phyloP scores from a whole-genome alignment of 768 basidiomycete species.

The Tephrocybe rancida region DNA sequence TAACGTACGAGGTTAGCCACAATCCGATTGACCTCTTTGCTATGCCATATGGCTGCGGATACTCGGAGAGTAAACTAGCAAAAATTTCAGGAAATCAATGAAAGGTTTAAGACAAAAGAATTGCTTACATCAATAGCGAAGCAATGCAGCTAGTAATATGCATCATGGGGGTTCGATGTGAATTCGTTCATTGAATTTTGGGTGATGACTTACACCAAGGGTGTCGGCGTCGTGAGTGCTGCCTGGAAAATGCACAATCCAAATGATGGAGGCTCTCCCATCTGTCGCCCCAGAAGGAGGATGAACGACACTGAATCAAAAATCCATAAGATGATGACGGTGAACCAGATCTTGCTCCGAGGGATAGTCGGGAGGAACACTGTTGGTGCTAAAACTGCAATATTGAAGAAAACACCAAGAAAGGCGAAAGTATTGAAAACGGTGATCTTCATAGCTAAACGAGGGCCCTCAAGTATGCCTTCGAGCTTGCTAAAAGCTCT shows the following conservation, averaged over 20 bases:
- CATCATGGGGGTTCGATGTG: background rate
- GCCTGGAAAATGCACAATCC: conserved; percentile 13
- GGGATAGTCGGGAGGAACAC: background rate
- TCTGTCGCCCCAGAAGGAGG: conserved; percentile 9
- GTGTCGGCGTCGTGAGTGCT: conserved; percentile 1
- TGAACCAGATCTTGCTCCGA: conserved; percentile 8
- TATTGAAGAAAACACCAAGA: background rate
- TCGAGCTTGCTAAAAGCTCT: background rate
- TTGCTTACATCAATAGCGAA: conserved; percentile 1
- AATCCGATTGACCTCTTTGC: background rate
- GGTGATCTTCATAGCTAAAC: background rate
- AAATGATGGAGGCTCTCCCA: conserved; percentile 1
- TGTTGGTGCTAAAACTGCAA: background rate
- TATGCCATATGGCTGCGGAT: background rate
- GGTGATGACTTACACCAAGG: conserved; percentile 1
- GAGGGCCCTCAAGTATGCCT: background rate
- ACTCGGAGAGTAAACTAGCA: conserved; percentile 2
- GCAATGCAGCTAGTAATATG: conserved; percentile 6
- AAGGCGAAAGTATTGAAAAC: background rate
- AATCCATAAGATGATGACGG: conserved; percentile 5
- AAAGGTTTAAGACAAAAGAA: background rate
- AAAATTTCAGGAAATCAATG: background rate
- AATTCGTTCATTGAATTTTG: background rate
- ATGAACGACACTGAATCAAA: conserved; percentile 6
- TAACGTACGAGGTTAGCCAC: background rate